Conservation (phyloP, 2,329 filamentous ascomycete genomes). For the Alternaria ventricosa region DNA sequence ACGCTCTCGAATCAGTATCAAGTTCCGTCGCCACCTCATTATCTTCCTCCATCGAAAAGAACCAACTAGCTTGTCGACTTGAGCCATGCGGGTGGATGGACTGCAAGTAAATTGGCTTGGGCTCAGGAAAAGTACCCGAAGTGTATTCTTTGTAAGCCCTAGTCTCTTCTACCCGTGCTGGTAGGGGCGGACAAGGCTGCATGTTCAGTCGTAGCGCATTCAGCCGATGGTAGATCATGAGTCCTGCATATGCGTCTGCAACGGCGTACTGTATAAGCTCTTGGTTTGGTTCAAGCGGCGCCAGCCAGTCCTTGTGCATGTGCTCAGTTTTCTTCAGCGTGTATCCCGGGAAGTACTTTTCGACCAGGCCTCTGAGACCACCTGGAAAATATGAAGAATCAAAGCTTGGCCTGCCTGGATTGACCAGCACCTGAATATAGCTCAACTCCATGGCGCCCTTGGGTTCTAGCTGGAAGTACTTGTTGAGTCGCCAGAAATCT, state of each 20-base stretch:
- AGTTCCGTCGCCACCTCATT: not conserved
- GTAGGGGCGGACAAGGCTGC: not conserved
- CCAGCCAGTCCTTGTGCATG: not conserved
- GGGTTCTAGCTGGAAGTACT: not conserved
- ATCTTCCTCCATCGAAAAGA: not conserved
- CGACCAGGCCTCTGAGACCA: not conserved
- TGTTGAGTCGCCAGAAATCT: not conserved
- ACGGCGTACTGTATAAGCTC: not conserved
- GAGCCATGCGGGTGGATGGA: not conserved
- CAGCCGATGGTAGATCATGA: not conserved
- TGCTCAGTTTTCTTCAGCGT: not conserved
- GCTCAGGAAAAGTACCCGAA: not conserved
- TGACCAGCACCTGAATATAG: not conserved
- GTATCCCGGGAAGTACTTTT: not conserved
- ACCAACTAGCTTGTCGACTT: not conserved
- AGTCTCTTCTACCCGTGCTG: not conserved
- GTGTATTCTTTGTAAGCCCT: not conserved
- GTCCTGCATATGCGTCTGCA: not conserved
- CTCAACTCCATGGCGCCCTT: not conserved
- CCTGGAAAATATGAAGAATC: not conserved
- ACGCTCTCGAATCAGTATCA: not conserved
- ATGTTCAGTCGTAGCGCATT: not conserved
- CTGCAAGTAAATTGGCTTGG: not conserved
- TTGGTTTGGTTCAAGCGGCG: not conserved
- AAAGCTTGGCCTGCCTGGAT: not conserved